Conservation (phyloP, 202 grass and related monocot species). For the Carex arenaria region DNA sequence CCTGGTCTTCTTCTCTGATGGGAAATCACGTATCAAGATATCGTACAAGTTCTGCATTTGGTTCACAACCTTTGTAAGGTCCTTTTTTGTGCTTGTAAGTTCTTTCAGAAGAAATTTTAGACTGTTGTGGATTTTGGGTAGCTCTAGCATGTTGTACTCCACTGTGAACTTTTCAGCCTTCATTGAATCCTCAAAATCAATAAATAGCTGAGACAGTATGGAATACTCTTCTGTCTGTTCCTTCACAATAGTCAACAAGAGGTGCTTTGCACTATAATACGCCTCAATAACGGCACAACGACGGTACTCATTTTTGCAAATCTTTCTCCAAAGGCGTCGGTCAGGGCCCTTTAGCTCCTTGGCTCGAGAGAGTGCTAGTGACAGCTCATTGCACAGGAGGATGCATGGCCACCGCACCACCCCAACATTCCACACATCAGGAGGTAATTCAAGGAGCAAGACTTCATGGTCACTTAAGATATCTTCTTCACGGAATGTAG, state of each 20-base stretch:
- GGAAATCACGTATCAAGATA: slow-evolving; percentile 80
- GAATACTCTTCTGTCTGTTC: slow-evolving; percentile 52
- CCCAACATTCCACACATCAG: slow-evolving; percentile 79
- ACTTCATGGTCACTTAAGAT: slow-evolving; percentile 80
- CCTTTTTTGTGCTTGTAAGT: slow-evolving; percentile 52
- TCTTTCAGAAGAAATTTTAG: slow-evolving; percentile 51
- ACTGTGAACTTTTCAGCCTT: slow-evolving; percentile 53
- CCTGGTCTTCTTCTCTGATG: slow-evolving; percentile 67
- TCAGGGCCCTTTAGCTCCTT: slow-evolving; percentile 58
- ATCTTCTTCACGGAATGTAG: slow-evolving; percentile 92
- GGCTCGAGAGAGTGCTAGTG: slow-evolving; percentile 80
- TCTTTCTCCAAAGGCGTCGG: slow-evolving; percentile 74
- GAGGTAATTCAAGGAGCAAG: slow-evolving; percentile 83
- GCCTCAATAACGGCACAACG: slow-evolving; percentile 83
- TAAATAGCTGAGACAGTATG: slow-evolving; percentile 59
- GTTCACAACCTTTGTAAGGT: slow-evolving; percentile 78
- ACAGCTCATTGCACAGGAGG: slow-evolving; percentile 87
- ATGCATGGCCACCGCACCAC: slow-evolving; percentile 96
- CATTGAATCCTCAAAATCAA: slow-evolving; percentile 69
- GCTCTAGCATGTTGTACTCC: slow-evolving; percentile 68
- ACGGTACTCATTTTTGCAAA: slow-evolving; percentile 93
- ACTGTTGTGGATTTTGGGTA: slow-evolving; percentile 54
- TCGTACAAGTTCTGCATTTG: slow-evolving; percentile 86
- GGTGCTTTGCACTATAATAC: slow-evolving; percentile 77
- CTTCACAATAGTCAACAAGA: slow-evolving; percentile 65